Evolutionary conservation across 352 stramenopile species (phyloP), one percentile per base, ranked within the genome.

Genomic region (Phytophthora boehmeriae): DNA sequence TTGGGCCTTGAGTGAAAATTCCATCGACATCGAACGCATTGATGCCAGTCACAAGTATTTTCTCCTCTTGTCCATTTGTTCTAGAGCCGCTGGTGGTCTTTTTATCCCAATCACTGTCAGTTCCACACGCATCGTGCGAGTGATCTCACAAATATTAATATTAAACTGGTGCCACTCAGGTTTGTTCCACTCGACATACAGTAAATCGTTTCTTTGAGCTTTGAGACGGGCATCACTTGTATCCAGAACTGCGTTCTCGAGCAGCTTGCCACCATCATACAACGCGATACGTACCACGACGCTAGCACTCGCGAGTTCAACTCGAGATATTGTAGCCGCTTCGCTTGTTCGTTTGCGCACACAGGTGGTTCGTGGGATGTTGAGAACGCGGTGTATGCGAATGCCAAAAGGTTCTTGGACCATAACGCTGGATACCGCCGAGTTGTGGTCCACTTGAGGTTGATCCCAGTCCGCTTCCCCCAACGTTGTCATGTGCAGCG

Each of bases 1-100:
- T 68, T 14, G 54, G 51, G n/a, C 82, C 81, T 47, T 92, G 81
- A 1, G 69, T 65, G 6, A 93, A 61, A 54, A 68, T 57, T 11
- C 81, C 82, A 44, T 90, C 78, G 9, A 93, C 82, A 32, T 93
- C 82, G 16, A 93, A 93, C 14, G 76, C 77, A 46, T 93, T 93
- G 66, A 93, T 64, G 16, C 85, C 85, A 2, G 82, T 91, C 32
- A 88, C 77, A 3, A 93, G 68, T 44, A 93, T 91, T 28, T 73
- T 84, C 55, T 88, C 76, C n/a, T 86, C 74, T 8, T 58, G 51
- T 8, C 73, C 68, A 10, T 61, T 66, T 11, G 50, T 63, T 50
- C 44, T 46, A 14, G 56, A 19, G 2, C 28, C 47, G n/a, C 72
- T 66, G 47, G 84, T 77, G 9, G 76, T 54, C 39, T 85, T 88